A percentile compares a stretch with the other conserved stretches of the same genome.
These are phyloP conservation scores for Fusarium sp. DNA, from an alignment of 2,329 filamentous ascomycete genomes.

Conservation along the genomic window DNA sequence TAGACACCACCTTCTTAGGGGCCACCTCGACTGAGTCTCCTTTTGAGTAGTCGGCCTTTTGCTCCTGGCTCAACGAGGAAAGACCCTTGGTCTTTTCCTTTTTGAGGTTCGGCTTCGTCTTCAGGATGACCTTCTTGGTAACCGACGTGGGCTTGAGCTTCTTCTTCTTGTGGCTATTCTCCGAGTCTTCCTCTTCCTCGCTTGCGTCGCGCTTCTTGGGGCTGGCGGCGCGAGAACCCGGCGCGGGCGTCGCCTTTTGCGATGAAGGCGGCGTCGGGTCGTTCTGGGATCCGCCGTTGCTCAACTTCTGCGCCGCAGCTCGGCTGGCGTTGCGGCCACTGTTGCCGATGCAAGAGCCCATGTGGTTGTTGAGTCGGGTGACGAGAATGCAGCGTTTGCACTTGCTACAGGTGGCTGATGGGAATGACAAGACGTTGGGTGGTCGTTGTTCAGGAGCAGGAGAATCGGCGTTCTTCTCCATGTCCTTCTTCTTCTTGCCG, in stretches of 20 bases:
- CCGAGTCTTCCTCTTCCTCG: conserved; percentile 66
- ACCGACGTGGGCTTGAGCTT: conserved; percentile 60
- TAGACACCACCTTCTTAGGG: conserved; percentile 51
- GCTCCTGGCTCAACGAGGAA: conserved; percentile 64
- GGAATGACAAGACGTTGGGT: conserved; percentile 72
- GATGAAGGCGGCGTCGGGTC: conserved; percentile 71
- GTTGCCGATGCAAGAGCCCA: conserved; percentile 76
- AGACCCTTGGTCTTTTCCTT: conserved; percentile 67
- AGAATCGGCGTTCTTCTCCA: conserved; percentile 69
- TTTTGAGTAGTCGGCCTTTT: conserved; percentile 52
- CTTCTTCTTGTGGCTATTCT: conserved; percentile 68
- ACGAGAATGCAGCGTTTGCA: conserved; percentile 75
- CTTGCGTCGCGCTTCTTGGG: conserved; percentile 69
- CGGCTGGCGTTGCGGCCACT: conserved; percentile 72
- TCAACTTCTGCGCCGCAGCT: conserved; percentile 73
- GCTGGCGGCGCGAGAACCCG: conserved; percentile 65
- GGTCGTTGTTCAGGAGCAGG: conserved; percentile 66
- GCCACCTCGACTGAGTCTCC: conserved; percentile 46
- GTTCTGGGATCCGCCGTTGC: conserved; percentile 66
- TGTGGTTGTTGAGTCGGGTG: conserved; percentile 74
- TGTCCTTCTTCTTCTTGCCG: conserved; percentile 84
- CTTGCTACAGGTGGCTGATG: conserved; percentile 75
- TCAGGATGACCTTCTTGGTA: conserved; percentile 68
- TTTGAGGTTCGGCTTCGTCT: conserved; percentile 63
- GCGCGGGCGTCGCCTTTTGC: conserved; percentile 71